phyloP scores from a whole-genome alignment of 192 early-diverging fungal species.

The Entomortierella beljakovae region DNA sequence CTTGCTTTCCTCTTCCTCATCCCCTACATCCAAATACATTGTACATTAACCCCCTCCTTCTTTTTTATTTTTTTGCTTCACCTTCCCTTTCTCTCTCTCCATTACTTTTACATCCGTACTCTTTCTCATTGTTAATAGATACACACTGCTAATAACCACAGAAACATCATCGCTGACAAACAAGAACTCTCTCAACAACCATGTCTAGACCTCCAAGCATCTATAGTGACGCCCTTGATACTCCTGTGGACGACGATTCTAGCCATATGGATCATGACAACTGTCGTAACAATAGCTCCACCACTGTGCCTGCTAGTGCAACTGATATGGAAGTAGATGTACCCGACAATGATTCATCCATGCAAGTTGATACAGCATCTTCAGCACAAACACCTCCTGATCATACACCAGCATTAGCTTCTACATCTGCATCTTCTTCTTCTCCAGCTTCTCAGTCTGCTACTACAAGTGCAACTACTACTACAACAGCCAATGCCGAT shows the following conservation, averaged over 20 bases:
- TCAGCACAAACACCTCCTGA: too few species aligned
- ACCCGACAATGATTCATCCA: background rate
- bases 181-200: background rate
- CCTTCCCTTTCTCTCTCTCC: too few species aligned
- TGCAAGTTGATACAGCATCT: background rate
- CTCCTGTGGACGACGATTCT: constrained; percentile 6
- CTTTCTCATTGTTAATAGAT: constrained; percentile 1
- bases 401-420: background rate
- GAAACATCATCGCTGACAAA: too few species aligned
- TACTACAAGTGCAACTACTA: too few species aligned
- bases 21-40: too few species aligned
- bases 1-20: too few species aligned
- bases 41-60: too few species aligned
- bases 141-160: too few species aligned
- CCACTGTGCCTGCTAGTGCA: background rate
- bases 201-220: constrained; percentile 41
- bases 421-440: background rate
- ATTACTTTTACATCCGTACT: background rate
- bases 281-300: background rate
- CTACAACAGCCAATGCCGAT: too few species aligned
- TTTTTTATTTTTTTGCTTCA: too few species aligned
- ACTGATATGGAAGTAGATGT: constrained; percentile 24
- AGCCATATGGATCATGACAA: background rate
- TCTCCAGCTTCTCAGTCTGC: background rate
- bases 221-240: constrained; percentile 44